Base-by-base conservation (phyloP, 2,329 filamentous ascomycete species). In the Sclerotinia subarctica region DNA sequence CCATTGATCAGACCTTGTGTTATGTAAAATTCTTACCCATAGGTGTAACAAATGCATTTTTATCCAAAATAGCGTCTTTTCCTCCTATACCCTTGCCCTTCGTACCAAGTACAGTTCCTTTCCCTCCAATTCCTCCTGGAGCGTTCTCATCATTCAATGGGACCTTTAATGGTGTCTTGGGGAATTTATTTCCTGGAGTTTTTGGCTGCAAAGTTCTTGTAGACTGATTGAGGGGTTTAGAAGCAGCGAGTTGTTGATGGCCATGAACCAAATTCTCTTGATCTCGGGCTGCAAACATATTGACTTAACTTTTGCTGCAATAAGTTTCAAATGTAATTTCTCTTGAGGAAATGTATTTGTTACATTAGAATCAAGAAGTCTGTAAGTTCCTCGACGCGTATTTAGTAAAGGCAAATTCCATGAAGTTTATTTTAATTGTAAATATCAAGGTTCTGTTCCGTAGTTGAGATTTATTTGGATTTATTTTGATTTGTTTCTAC, bases 101-200 rank as follows among this genome's bases (percentile, higher is more conserved):
- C 3, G 26, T 53, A 49, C 64, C 64, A 8, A 66, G 42, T 0
- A 81, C 81, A 52, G 84, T 84, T 47, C 65, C 65, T 78, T 90
- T 93, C 64, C 85, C 85, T 38, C 82, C 86, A 70, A 87, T 82
- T 0, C 78, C 82, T 65, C 81, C 75, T 11, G 86, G 82, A n/a
- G 85, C 87, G 80, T 97, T 97, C 79, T 97, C 94, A 75, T 97
- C 92, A 73, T 96, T 92, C 70, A 92, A 83, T 10, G 89, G 85
- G 60, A 92, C 80, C 76, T 89, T 91, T 77, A 94, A 87, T 0
- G 94, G 93, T 6, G 93, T 96, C 80, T 96, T 97, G 11, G 91
- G 89, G 72, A 84, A 89, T 76, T 88, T 88, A 69, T 86, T 84
- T 67, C 88, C 90, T 0, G 93, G 93, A 38, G 93, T 97, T 80